Conservation (phyloP, 805 yeast genomes). For the Teunomyces barrocoloradensis region DNA sequence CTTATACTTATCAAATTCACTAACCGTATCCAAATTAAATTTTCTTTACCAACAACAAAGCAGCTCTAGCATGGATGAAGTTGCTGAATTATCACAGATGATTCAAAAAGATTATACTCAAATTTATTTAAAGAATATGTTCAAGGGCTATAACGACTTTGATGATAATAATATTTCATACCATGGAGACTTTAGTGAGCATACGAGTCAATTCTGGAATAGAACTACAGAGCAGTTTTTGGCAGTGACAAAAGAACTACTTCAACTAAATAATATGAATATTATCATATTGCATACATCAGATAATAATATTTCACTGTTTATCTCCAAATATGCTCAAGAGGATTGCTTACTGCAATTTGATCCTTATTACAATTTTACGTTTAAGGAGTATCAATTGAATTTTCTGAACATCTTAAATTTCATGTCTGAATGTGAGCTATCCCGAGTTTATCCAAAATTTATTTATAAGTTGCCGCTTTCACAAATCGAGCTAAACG, state of each 20-base stretch:
- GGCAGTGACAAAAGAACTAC: constrained; percentile 24
- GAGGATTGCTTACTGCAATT: constrained; percentile 3
- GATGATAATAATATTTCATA: constrained; percentile 22
- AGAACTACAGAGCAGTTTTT: constrained; percentile 35
- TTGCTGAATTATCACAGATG: constrained; percentile 36
- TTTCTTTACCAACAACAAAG: constrained; percentile 36
- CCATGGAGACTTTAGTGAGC: constrained; percentile 26
- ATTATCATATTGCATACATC: constrained; percentile 32
- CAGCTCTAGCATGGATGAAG: constrained; percentile 47
- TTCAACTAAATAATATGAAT: constrained; percentile 29
- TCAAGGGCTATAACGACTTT: constrained; percentile 41
- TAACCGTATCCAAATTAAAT: constrained; percentile 45
- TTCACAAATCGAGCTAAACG: constrained; percentile 22
- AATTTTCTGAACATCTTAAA: constrained; percentile 3
- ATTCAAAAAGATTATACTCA: constrained; percentile 36
- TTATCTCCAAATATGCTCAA: neutral
- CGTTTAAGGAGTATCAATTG: constrained; percentile 22
- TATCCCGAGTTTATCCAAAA: constrained; percentile 19
- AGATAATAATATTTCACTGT: neutral
- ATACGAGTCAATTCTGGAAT: constrained; percentile 42
- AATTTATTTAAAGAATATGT: constrained; percentile 36
- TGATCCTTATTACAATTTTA: constrained; percentile 47
- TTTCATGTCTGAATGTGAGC: constrained; percentile 1
- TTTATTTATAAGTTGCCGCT: constrained; percentile 34
- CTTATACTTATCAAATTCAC: constrained; percentile 44